Conservation (phyloP, 108 stramenopile species). For the Nannochloropsis oceanica region DNA sequence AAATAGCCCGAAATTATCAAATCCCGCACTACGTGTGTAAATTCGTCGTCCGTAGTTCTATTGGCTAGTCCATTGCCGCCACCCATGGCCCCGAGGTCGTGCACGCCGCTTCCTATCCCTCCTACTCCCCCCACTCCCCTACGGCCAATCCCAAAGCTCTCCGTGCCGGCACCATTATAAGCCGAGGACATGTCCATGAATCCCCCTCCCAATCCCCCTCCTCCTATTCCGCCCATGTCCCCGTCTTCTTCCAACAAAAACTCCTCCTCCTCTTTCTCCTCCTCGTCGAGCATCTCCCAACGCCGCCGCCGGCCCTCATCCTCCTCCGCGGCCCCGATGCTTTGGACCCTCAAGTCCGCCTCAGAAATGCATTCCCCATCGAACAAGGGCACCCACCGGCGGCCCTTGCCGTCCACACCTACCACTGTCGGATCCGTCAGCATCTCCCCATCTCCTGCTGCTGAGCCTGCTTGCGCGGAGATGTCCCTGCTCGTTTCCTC, state of each 20-base stretch:
- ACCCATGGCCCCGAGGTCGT: too few relatives aligned
- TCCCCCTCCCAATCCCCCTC: background rate
- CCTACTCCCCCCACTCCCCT: background rate
- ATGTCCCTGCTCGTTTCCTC: background rate
- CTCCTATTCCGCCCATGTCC: background rate
- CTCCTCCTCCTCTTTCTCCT: constrained; percentile 13
- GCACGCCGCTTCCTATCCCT: background rate
- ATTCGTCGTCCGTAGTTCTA: constrained; percentile 7
- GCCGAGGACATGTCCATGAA: background rate
- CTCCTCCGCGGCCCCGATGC: constrained; percentile 20
- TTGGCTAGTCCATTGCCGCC: background rate
- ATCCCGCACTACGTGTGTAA: constrained; percentile 27
- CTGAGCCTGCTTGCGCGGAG: too few relatives aligned
- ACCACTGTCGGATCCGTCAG: background rate
- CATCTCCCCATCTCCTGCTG: background rate
- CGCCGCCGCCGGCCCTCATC: background rate
- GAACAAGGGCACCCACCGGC: background rate
- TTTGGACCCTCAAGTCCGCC: constrained; percentile 64
- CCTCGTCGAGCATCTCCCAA: background rate
- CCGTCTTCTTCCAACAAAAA: background rate
- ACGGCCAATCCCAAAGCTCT: background rate
- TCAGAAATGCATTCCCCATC: constrained; percentile 49
- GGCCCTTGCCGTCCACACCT: background rate
- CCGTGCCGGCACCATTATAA: background rate
- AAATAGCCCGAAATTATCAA: constrained; percentile 18